Evolutionary conservation across 208 protist genomes (phyloP), one percentile per base, ranked within the genome.

Genomic region (Strigomonas culicis): DNA sequence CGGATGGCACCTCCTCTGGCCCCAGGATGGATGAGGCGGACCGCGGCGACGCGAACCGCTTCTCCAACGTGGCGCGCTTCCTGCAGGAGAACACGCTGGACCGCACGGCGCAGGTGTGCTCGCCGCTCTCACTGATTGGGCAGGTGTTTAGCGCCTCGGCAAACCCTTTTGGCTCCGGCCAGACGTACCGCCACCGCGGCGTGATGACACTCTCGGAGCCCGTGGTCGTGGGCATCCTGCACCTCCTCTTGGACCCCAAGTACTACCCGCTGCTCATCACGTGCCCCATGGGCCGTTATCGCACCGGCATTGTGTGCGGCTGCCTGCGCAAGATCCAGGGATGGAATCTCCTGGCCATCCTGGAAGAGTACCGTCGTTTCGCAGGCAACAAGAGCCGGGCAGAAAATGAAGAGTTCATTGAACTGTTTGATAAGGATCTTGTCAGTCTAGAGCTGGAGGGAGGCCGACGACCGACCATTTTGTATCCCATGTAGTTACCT

Each of bases 331-430:
- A 99, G 79, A 55, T 99, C 28, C 97, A 99, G 66, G 58, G 93
- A 3, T 99, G 98, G 98, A 99, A 97, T 72, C 75, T 99, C n/a
- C 97, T 98, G 4, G 93, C 87, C 24, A 99, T 99, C 43, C 82
- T 99, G 15, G 97, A 99, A 74, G 98, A 99, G 79, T 99, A 99
- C 75, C 79, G 98, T 25, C 76, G 97, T 46, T 98, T 97, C 72
- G 97, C 97, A 0, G 96, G 95, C 2, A 83, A 88, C 55, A 90
- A 88, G 69, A 97, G 92, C 27, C 84, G 97, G 8, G 76, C 98
- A 0, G 88, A 98, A 49, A 98, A 99, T 75, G 98, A 99, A 77
- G 98, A 99, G 82, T 99, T 99, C 75, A 99, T 99, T 60, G 98
- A 99, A 77, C 80, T 99, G n/a, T 99, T 99, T 64, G 98, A 99